phyloP scores from a whole-genome alignment of 306 rosid genomes.

The Comarum palustre region DNA sequence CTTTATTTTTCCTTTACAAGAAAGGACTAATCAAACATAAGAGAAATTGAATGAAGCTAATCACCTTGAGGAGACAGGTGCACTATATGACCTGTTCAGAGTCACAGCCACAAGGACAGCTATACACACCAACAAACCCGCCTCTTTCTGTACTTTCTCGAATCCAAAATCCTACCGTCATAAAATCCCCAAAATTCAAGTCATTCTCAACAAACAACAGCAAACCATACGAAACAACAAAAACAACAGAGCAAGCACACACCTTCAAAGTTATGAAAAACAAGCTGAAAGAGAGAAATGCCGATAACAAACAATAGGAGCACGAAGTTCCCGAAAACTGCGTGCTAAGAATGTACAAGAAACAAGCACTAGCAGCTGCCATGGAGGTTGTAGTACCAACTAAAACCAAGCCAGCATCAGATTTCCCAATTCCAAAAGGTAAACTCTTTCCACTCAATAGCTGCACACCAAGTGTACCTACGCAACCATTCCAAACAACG shows the following conservation, averaged over 20 bases:
- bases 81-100: constrained; percentile 56
- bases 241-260: neutral
- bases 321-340: constrained; percentile 61
- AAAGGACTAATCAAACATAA: neutral
- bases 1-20: neutral
- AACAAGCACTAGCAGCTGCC: constrained; percentile 84
- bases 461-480: constrained; percentile 60
- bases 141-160: constrained; percentile 46
- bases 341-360: constrained; percentile 69
- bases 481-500: constrained; percentile 70
- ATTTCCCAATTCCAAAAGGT: constrained; percentile 51
- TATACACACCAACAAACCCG: constrained; percentile 53
- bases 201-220: neutral
- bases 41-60: neutral
- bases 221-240: neutral
- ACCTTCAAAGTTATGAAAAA: constrained; percentile 58
- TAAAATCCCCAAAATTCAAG: constrained; percentile 6
- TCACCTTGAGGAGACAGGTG: constrained; percentile 61
- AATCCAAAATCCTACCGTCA: constrained; percentile 60
- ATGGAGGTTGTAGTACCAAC: constrained; percentile 70
- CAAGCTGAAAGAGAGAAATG: constrained; percentile 66
- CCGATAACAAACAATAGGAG: constrained; percentile 70
- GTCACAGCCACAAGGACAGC: constrained; percentile 70
- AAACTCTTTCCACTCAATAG: constrained; percentile 42
- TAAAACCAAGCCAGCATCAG: constrained; percentile 49